These are phyloP conservation scores for Wickerhamomyces alni DNA, from an alignment of 805 yeast genomes.

Conservation along the genomic window DNA sequence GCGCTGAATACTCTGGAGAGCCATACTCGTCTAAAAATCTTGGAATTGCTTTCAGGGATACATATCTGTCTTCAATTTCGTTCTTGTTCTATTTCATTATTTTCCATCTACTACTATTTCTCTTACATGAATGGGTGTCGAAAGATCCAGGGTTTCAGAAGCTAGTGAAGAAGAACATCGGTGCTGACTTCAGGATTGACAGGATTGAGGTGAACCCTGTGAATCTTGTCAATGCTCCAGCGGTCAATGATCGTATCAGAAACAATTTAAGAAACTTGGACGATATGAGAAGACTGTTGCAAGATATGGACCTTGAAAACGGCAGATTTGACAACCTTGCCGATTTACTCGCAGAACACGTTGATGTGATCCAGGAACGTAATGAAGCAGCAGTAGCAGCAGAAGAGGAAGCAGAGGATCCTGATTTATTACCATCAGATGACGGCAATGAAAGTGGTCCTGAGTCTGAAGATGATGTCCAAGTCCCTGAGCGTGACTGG, in stretches of 20 bases:
- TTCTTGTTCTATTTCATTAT: conserved; percentile 36
- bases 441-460: too few species aligned
- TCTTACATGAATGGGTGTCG: conserved; percentile 66
- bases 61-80: conserved; percentile 22
- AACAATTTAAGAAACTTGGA: conserved; percentile 4
- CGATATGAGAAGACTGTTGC: conserved; percentile 4
- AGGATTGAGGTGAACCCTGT: not conserved
- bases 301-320: conserved; percentile 1
- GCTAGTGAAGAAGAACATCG: conserved; percentile 52
- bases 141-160: conserved; percentile 63
- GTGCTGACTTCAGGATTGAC: conserved; percentile 26
- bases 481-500: too few species aligned
- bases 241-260: conserved; percentile 2
- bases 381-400: too few species aligned
- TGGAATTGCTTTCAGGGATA: not conserved
- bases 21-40: conserved; percentile 10
- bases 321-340: not conserved
- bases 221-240: not conserved
- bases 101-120: conserved; percentile 40
- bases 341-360: too few species aligned
- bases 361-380: too few species aligned
- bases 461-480: too few species aligned
- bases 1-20: conserved; percentile 11
- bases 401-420: too few species aligned
- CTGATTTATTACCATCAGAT: too few species aligned